Percentiles rank a stretch among this genome's conserved stretches.
phyloP scores from a whole-genome alignment of 306 rosid species.

The Potentilla sterilis region DNA sequence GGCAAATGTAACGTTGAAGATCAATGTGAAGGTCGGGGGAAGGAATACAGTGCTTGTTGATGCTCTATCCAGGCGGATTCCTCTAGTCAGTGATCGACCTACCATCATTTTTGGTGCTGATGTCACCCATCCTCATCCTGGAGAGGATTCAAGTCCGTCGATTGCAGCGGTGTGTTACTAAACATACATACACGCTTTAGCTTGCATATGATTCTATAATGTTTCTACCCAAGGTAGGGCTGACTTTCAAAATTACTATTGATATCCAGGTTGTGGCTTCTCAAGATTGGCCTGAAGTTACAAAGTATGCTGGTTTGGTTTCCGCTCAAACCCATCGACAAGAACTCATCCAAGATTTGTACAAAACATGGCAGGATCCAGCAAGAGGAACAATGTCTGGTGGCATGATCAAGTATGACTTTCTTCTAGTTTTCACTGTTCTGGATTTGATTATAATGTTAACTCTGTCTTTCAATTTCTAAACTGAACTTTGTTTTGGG shows the following conservation, averaged over 20 bases:
- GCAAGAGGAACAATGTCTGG: constrained; percentile 61
- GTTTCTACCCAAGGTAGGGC: background rate
- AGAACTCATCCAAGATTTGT: constrained; percentile 77
- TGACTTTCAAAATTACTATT: constrained; percentile 2
- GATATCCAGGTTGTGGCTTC: constrained; percentile 72
- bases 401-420: constrained; percentile 73
- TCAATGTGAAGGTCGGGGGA: constrained; percentile 79
- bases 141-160: constrained; percentile 70
- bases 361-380: constrained; percentile 79
- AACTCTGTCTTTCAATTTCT: too few species aligned
- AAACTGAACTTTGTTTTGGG: background rate
- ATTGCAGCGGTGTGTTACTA: constrained; percentile 63
- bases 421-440: constrained; percentile 3
- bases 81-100: constrained; percentile 77
- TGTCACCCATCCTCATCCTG: constrained; percentile 70
- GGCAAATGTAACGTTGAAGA: constrained; percentile 64
- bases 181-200: background rate
- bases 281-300: constrained; percentile 89
- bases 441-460: background rate
- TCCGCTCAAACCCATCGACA: constrained; percentile 77
- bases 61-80: constrained; percentile 66
- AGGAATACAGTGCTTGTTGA: constrained; percentile 78
- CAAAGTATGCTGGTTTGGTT: constrained; percentile 75
- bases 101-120: constrained; percentile 83
- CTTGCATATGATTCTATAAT: background rate